Conservation (phyloP, 148 eudicot genomes). For the Arctostaphylos glauca region DNA sequence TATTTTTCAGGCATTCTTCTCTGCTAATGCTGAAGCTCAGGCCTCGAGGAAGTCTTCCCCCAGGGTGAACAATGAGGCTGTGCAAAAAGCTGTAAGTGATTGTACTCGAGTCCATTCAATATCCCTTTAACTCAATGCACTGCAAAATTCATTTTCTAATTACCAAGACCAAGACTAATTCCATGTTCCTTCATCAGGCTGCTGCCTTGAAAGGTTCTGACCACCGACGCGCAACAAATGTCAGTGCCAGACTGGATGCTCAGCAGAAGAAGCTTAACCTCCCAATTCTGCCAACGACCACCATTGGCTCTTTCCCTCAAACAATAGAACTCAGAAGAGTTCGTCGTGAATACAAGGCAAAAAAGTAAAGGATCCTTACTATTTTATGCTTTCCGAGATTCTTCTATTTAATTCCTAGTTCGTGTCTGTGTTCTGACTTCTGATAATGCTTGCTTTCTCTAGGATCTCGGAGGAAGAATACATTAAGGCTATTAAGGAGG, state of each 20-base stretch:
- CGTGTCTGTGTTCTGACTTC: conserved; percentile 7
- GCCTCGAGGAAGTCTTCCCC: conserved; percentile 91
- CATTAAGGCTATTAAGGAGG: conserved; percentile 74
- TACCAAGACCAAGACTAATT: background rate
- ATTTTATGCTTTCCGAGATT: background rate
- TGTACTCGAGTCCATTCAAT: background rate
- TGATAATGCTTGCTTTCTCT: conserved; percentile 12
- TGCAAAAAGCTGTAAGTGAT: conserved; percentile 89
- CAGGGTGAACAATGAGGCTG: conserved; percentile 81
- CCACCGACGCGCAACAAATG: conserved; percentile 92
- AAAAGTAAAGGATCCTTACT: conserved; percentile 49
- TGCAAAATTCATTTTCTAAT: background rate
- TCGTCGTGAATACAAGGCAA: conserved; percentile 94
- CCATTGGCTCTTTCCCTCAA: conserved; percentile 97
- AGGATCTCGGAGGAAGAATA: conserved; percentile 87
- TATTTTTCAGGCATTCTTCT: conserved; percentile 71
- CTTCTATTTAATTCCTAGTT: background rate
- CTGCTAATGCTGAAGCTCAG: conserved; percentile 82
- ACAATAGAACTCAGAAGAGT: conserved; percentile 87
- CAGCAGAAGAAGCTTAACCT: conserved; percentile 98
- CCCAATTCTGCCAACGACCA: conserved; percentile 90
- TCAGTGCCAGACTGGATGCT: conserved; percentile 82
- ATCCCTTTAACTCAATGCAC: background rate
- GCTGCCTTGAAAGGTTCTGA: conserved; percentile 89
- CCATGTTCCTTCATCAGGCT: conserved; percentile 49